phyloP scores from a whole-genome alignment of 495 filamentous ascomycete species.

The Glonium stellatum region DNA sequence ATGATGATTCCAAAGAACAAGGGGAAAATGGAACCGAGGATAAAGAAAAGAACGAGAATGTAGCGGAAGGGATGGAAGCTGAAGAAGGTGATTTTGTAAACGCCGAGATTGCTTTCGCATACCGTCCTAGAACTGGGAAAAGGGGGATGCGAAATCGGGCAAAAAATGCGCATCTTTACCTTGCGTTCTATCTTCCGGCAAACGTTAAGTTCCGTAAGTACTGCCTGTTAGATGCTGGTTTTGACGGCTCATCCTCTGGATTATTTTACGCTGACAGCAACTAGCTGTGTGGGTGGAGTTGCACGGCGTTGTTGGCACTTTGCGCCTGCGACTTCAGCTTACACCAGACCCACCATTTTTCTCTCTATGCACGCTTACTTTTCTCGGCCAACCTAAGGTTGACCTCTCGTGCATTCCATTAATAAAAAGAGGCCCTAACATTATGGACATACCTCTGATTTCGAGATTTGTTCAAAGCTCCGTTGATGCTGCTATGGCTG shows the following conservation, averaged over 20 bases:
- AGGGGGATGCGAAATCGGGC: slow-evolving; percentile 52
- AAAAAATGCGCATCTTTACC: slow-evolving; percentile 62
- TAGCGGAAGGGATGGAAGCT: slow-evolving; percentile 61
- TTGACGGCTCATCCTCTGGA: neutral
- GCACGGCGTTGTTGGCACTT: slow-evolving; percentile 55
- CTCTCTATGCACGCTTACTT: slow-evolving; percentile 59
- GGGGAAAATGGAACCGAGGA: slow-evolving; percentile 19
- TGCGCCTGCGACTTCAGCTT: slow-evolving; percentile 59
- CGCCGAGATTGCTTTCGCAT: slow-evolving; percentile 63
- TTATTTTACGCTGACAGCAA: slow-evolving; percentile 11
- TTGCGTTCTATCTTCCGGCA: slow-evolving; percentile 60
- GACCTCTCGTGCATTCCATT: slow-evolving; percentile 61
- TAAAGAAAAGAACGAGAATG: slow-evolving; percentile 37
- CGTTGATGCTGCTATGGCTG: slow-evolving; percentile 60
- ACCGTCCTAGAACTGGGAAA: slow-evolving; percentile 46
- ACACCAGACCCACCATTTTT: slow-evolving; percentile 68
- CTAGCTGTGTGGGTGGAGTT: slow-evolving; percentile 65
- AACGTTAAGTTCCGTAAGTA: slow-evolving; percentile 47
- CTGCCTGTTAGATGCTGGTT: neutral
- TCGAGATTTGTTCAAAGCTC: slow-evolving; percentile 66
- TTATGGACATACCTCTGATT: slow-evolving; percentile 66
- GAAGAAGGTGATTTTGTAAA: slow-evolving; percentile 70
- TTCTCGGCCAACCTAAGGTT: slow-evolving; percentile 71
- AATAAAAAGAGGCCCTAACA: slow-evolving; percentile 56
- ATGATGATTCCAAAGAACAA: slow-evolving; percentile 31